Conservation (phyloP, 805 yeast species). For the Metschnikowia orientalis region DNA sequence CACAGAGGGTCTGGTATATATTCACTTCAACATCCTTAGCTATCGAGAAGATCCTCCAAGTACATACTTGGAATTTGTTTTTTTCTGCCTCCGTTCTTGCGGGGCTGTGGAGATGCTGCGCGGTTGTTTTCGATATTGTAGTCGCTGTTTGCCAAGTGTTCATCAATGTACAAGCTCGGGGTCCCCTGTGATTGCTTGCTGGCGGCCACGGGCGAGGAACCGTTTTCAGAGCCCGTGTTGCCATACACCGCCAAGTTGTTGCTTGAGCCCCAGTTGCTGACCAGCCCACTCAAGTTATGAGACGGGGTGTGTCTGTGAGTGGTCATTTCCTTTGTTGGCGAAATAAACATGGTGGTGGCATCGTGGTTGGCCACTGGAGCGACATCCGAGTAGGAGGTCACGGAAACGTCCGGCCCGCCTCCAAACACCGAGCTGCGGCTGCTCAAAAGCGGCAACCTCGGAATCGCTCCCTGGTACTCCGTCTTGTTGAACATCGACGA, state of each 20-base stretch:
- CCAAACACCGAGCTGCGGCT: slow-evolving; percentile 19
- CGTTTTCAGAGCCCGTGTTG: slow-evolving; percentile 17
- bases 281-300: slow-evolving; percentile 13
- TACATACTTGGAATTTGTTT: slow-evolving; percentile 46
- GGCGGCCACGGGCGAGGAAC: slow-evolving; percentile 20
- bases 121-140: slow-evolving; percentile 17
- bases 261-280: slow-evolving; percentile 16
- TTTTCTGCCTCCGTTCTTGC: slow-evolving; percentile 19
- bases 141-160: slow-evolving; percentile 34
- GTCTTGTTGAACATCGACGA: slow-evolving; percentile 6
- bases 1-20: too few species aligned
- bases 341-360: slow-evolving; percentile 56
- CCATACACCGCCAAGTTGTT: slow-evolving; percentile 16
- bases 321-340: slow-evolving; percentile 74
- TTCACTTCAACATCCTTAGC: too few species aligned
- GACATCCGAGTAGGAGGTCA: slow-evolving; percentile 29
- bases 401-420: slow-evolving; percentile 16
- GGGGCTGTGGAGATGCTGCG: slow-evolving; percentile 7
- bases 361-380: slow-evolving; percentile 35
- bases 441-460: slow-evolving; percentile 33
- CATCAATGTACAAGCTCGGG: slow-evolving; percentile 38
- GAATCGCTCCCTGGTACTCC: slow-evolving; percentile 22
- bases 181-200: slow-evolving; percentile 29
- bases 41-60: slow-evolving; percentile 47
- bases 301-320: slow-evolving; percentile 37